Conservation (phyloP, 306 rosid genomes). For the Begonia masoniana region DNA sequence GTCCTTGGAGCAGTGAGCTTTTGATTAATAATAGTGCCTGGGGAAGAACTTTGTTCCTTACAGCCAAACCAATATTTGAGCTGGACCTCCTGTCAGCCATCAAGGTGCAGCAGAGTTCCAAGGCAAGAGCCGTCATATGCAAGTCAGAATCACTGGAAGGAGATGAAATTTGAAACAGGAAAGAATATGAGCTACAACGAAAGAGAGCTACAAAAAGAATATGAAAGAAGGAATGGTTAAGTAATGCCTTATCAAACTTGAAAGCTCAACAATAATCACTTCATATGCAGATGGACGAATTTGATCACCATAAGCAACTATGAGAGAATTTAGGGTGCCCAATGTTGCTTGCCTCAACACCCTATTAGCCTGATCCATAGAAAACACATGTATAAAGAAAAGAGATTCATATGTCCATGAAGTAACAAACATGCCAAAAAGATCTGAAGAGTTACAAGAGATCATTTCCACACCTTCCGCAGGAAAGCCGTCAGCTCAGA, state of each 20-base stretch:
- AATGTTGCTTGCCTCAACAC: conserved; percentile 89
- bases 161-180: conserved; percentile 7
- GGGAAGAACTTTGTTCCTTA: conserved; percentile 94
- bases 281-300: conserved; percentile 89
- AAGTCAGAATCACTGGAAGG: conserved; percentile 87
- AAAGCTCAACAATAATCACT: conserved; percentile 87
- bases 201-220: neutral
- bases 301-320: conserved; percentile 91
- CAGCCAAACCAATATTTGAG: conserved; percentile 78
- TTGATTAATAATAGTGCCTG: conserved; percentile 83
- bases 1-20: conserved; percentile 96
- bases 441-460: neutral
- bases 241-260: conserved; percentile 75
- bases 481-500: conserved; percentile 90
- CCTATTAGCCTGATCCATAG: conserved; percentile 70
- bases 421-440: conserved; percentile 2
- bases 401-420: conserved; percentile 8
- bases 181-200: conserved; percentile 10
- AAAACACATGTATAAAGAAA: conserved; percentile 3
- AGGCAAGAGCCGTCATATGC: conserved; percentile 98
- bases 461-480: conserved; percentile 55
- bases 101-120: conserved; percentile 92
- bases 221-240: conserved; percentile 5
- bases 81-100: conserved; percentile 96
- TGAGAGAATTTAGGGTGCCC: conserved; percentile 89